A percentile compares a stretch with the other conserved stretches of the same genome.
Evolutionary conservation across 345 rosid genomes (phyloP).

Genomic region (Pugionium dolabratum): DNA sequence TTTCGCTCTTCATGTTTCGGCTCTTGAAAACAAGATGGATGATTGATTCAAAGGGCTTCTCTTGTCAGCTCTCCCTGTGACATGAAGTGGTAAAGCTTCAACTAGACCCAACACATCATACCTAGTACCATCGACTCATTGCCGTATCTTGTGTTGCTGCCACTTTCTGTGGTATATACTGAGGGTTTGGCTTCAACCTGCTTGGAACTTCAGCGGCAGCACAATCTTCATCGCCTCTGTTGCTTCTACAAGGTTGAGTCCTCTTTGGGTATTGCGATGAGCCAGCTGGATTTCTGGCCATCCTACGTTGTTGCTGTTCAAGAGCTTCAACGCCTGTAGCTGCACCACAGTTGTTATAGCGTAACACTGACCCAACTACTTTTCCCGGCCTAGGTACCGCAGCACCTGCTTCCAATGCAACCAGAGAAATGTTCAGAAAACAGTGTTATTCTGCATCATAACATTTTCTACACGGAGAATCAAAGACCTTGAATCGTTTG

Average conservation of each 20-base stretch:
- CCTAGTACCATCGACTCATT: slow-evolving; percentile 74
- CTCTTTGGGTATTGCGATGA: slow-evolving; percentile 71
- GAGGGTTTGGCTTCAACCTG: slow-evolving; percentile 79
- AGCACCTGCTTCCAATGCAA: slow-evolving; percentile 55
- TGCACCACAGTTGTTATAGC: slow-evolving; percentile 79
- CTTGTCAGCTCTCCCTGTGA: slow-evolving; percentile 9
- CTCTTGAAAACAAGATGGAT: slow-evolving; percentile 16
- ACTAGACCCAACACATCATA: slow-evolving; percentile 3
- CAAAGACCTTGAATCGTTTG: slow-evolving; percentile 60
- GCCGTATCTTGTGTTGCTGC: slow-evolving; percentile 80
- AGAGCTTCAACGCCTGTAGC: slow-evolving; percentile 64
- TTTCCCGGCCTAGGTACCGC: slow-evolving; percentile 81
- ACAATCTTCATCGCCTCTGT: slow-evolving; percentile 67
- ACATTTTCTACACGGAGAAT: background rate
- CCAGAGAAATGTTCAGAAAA: slow-evolving; percentile 18
- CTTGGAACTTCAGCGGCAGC: slow-evolving; percentile 50
- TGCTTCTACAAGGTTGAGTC: slow-evolving; percentile 63
- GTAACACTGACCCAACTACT: slow-evolving; percentile 75
- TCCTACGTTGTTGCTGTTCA: slow-evolving; percentile 71
- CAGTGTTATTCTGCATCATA: background rate
- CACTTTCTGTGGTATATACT: slow-evolving; percentile 77
- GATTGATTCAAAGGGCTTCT: background rate
- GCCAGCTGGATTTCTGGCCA: slow-evolving; percentile 61
- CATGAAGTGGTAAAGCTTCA: slow-evolving; percentile 6
- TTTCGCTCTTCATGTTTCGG: background rate